Evolutionary conservation across 768 basidiomycete species (phyloP).

Genomic region (Termitomyces sp.): DNA sequence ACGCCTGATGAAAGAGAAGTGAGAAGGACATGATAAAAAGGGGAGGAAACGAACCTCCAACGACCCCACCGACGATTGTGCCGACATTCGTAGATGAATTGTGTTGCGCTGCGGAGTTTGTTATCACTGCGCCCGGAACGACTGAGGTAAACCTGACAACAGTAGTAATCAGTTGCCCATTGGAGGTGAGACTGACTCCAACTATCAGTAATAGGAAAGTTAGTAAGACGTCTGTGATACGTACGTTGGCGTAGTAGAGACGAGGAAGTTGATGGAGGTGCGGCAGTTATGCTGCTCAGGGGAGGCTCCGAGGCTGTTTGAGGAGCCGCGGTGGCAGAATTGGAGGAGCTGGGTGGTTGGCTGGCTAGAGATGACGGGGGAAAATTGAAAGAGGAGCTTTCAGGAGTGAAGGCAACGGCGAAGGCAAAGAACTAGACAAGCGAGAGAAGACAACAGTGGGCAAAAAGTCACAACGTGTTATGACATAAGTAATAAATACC

Average conservation of each 20-base stretch:
- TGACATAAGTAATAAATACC: no score
- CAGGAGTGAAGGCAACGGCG: background rate
- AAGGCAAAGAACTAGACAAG: background rate
- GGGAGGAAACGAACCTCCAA: slow-evolving; percentile 32
- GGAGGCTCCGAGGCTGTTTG: background rate
- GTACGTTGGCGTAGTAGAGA: background rate
- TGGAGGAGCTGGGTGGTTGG: background rate
- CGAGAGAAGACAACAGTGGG: no score
- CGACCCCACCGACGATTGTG: slow-evolving; percentile 46
- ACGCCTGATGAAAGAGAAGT: slow-evolving; percentile 18
- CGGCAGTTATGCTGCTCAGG: background rate
- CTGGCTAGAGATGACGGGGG: background rate
- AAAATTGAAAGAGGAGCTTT: background rate
- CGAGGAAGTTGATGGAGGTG: background rate
- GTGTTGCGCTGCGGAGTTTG: slow-evolving; percentile 3
- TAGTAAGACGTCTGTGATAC: background rate
- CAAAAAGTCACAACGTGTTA: no score
- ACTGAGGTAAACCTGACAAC: slow-evolving; percentile 13
- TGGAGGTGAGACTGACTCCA: background rate
- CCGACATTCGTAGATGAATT: slow-evolving; percentile 22
- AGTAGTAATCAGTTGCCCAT: background rate
- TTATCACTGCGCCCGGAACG: slow-evolving; percentile 11
- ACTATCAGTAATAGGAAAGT: background rate
- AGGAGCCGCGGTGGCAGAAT: background rate
- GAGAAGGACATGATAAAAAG: background rate